phyloP scores from a whole-genome alignment of 441 rosid genomes.

The Adansonia gregorii region DNA sequence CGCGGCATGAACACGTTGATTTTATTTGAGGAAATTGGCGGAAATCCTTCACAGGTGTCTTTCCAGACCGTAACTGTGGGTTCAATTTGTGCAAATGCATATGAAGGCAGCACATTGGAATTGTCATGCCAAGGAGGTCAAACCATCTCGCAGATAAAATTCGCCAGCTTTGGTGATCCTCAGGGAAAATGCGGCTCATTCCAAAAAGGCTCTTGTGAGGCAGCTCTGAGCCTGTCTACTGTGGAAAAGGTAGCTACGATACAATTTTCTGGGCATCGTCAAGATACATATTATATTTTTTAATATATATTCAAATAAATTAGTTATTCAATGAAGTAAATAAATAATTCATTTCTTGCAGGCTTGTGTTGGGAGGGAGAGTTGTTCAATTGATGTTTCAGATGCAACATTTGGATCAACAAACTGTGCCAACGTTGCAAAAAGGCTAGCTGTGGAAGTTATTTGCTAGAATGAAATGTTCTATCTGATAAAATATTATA shows the following conservation, averaged over 20 bases:
- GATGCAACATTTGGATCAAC: background rate
- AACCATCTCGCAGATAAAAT: slow-evolving; percentile 39
- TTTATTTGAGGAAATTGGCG: slow-evolving; percentile 57
- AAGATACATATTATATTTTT: background rate
- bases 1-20: slow-evolving; percentile 37
- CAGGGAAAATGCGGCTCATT: slow-evolving; percentile 34
- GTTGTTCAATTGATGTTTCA: slow-evolving; percentile 1
- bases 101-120: slow-evolving; percentile 38
- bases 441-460: slow-evolving; percentile 9
- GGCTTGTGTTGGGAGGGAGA: slow-evolving; percentile 16
- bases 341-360: background rate
- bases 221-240: background rate
- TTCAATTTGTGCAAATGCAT: slow-evolving; percentile 41
- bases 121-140: slow-evolving; percentile 42
- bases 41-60: slow-evolving; percentile 39
- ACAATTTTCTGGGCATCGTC: background rate
- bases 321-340: background rate
- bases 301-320: background rate
- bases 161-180: slow-evolving; percentile 54
- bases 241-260: slow-evolving; percentile 14
- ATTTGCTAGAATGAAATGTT: background rate
- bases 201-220: slow-evolving; percentile 32
- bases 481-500: background rate
- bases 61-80: slow-evolving; percentile 48
- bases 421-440: background rate